Base-by-base conservation (phyloP, 2,329 filamentous ascomycete genomes). In the Leptographium procerum region DNA sequence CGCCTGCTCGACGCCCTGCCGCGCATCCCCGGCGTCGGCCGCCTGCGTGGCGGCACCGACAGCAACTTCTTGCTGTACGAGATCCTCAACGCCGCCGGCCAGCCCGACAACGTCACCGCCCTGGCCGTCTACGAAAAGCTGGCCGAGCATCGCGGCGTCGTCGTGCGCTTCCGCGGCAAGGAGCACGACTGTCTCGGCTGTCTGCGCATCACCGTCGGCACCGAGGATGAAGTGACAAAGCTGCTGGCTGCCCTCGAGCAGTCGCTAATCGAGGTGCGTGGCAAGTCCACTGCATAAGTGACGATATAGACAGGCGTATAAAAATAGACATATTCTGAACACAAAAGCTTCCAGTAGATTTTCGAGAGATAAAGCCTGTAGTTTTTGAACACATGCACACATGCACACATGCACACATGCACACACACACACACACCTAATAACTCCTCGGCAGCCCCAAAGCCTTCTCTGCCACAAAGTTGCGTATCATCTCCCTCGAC, bases 1-100 rank as follows among this genome's bases (percentile, higher is more conserved):
- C 78, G 91, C 47, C 68, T 99, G 64, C 67, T 96, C 3, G 66
- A 70, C 7, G 88, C 91, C 66, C 74, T 99, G 55, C 87, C 90
- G 1, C 76, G 77, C 63, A 81, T 97, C 19, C 76, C 81, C 1
- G 92, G 94, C 1, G 79, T 97, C 1, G 94, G 94, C 1, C 78
- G 84, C 50, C 85, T 96, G 65, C 78, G 87, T 24, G 94, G 94
- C 55, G 94, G 94, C 3, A 77, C 75, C 1, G 86, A 85, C 59
- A 87, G 88, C 62, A 99, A 99, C 70, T 99, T 97, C 69, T 65
- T 99, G 66, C 80, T 99, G 10, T 91, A 89, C 59, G 89, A 97
- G 76, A 88, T 99, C 68, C 75, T 96, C 34, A 82, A 95, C 68
- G 73, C 74, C 24, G 73, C 80, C 1, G 89, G 89, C 0, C 76